Base-by-base conservation (phyloP, 495 filamentous ascomycete species). In the Clavariopsis aquatica region DNA sequence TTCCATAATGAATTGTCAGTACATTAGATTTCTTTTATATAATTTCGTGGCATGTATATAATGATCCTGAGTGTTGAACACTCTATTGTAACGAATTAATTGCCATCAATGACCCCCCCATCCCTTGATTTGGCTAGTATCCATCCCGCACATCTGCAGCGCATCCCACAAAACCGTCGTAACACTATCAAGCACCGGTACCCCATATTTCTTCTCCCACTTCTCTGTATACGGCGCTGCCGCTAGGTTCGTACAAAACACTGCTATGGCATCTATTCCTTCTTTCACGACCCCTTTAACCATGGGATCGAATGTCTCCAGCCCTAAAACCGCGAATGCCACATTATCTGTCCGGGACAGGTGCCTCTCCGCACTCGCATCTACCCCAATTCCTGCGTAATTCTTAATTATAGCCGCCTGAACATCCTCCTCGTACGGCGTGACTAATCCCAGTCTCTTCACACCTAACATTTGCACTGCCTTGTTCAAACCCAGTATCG, bases 101-200 rank as follows among this genome's bases (percentile, higher is more conserved):
- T 31, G 57, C 45, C 41, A 73, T 71, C 1, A 73, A 69, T 49
- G n/a, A n/a, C 52, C 57, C 13, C 67, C 70, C 70, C 70, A 71
- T 2, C 70, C 67, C 20, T 56, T 28, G 4, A 72, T 31, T 15
- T 49, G 34, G 12, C 43, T 58, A 7, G 57, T 59, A 47, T 68
- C 61, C 19, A 74, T 56, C 1, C 64, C 67, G 52, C 62, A 66
- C 36, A 52, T 60, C 43, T 43, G 58, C 22, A 71, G 57, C 63
- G 72, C 72, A 62, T 72, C 69, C 68, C 68, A 72, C 12, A 73
- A 31, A 4, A 74, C 69, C 9, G 72, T 74, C 7, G 72, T 64
- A 4, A 74, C 71, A 1, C 69, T 73, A 56, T 75, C 71, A 28
- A 75, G 64, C 3, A 71, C 60, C n/a, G 57, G 57, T 19, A 71